Evolutionary conservation across 805 yeast species (phyloP).

Genomic region (Metschnikowia orientalis): DNA sequence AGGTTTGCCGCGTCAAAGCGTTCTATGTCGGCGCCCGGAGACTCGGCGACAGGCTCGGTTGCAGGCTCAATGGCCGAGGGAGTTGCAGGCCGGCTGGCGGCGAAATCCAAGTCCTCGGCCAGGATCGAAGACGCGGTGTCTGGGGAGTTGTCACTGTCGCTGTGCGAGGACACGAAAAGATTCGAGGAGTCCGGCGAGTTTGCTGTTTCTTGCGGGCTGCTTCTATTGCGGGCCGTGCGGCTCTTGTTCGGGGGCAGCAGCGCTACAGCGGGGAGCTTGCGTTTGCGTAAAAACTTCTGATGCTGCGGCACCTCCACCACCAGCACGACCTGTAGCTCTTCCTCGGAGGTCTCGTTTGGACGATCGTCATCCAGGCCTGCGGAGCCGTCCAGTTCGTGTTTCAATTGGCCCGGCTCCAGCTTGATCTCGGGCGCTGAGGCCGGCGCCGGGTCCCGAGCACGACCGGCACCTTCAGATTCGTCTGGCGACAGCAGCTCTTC

Average conservation of each 20-base stretch:
- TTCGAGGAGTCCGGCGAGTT: background rate
- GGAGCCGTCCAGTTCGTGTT: no score
- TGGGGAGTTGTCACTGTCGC: background rate
- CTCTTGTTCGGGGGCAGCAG: no score
- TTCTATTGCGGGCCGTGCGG: background rate
- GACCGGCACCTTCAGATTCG: no score
- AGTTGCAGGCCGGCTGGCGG: background rate
- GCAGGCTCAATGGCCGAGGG: background rate
- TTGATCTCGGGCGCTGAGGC: no score
- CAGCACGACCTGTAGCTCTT: constrained; percentile 7
- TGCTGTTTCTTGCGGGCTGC: background rate
- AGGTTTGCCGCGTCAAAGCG: constrained; percentile 1
- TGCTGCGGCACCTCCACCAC: constrained; percentile 6
- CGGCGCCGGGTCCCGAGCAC: no score
- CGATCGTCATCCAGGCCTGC: no score
- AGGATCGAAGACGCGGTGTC: background rate
- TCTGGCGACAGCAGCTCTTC: no score
- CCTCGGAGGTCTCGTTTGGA: no score
- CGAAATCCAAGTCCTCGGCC: background rate
- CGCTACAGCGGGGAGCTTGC: no score
- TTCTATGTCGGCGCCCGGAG: background rate
- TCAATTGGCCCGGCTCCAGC: no score
- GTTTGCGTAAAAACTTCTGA: constrained; percentile 3
- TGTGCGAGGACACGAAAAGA: background rate
- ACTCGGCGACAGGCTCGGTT: background rate